Conservation (phyloP, 2,329 filamentous ascomycete genomes). For the Tricladium varicosporioides region DNA sequence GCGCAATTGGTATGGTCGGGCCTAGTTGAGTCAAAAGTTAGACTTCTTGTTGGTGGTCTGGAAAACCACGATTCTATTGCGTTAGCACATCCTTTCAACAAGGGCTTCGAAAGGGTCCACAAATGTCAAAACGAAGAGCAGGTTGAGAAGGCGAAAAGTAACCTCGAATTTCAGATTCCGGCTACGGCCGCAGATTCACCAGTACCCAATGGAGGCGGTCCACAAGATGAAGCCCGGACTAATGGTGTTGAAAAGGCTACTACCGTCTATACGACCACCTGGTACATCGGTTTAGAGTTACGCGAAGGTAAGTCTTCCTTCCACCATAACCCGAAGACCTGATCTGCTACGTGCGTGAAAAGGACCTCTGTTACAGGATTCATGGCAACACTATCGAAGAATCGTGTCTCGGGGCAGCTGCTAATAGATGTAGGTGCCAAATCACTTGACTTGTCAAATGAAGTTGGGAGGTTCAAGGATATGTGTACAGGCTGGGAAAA, state of each 20-base stretch:
- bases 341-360: constrained; percentile 10
- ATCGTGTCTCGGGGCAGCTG: constrained; percentile 24
- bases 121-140: constrained; percentile 62
- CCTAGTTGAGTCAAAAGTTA: constrained; percentile 88
- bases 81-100: constrained; percentile 87
- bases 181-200: constrained; percentile 42
- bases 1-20: constrained; percentile 86
- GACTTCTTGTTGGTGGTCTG: constrained; percentile 77
- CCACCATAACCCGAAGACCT: neutral
- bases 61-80: constrained; percentile 79
- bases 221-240: constrained; percentile 23
- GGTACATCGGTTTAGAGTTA: constrained; percentile 88
- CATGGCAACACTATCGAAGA: neutral
- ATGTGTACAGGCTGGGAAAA: constrained; percentile 74
- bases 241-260: constrained; percentile 31
- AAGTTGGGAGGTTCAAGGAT: constrained; percentile 85
- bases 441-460: constrained; percentile 73
- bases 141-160: constrained; percentile 58
- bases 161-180: constrained; percentile 54
- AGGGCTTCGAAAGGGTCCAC: constrained; percentile 84
- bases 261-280: constrained; percentile 80
- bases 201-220: constrained; percentile 37
- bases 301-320: constrained; percentile 58
- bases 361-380: constrained; percentile 6
- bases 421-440: constrained; percentile 55